Evolutionary conservation across 1,284 basidiomycete genomes (phyloP).

Genomic region (Ganoderma sinense): DNA sequence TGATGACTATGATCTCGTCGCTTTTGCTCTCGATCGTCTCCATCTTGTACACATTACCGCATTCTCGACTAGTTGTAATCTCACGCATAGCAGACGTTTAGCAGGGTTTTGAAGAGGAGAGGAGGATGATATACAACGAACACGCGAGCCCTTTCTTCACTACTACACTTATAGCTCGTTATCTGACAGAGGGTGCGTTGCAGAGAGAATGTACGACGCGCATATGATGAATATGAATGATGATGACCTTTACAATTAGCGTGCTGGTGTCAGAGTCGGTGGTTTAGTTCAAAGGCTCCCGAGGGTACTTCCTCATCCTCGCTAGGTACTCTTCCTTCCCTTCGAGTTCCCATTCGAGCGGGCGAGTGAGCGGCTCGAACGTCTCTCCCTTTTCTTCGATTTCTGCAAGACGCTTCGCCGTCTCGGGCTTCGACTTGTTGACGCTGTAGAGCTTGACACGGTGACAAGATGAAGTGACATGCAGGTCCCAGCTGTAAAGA

Average conservation of each 20-base stretch:
- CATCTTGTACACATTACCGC: slow-evolving; percentile 22
- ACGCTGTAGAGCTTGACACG: slow-evolving; percentile 63
- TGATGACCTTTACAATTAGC: slow-evolving; percentile 6
- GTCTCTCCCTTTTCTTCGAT: slow-evolving; percentile 48
- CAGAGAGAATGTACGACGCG: neutral
- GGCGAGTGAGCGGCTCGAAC: slow-evolving; percentile 50
- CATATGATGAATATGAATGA: slow-evolving; percentile 12
- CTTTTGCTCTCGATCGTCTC: slow-evolving; percentile 23
- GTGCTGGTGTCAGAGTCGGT: neutral
- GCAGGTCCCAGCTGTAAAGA: slow-evolving; percentile 56
- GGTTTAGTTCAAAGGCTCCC: slow-evolving; percentile 40
- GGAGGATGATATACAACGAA: neutral
- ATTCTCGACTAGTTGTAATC: slow-evolving; percentile 21
- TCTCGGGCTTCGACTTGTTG: slow-evolving; percentile 51
- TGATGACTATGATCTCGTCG: slow-evolving; percentile 24
- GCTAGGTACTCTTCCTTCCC: slow-evolving; percentile 46
- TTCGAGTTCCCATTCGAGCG: slow-evolving; percentile 51
- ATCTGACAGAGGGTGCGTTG: neutral
- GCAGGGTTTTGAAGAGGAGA: neutral
- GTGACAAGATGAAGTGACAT: slow-evolving; percentile 63
- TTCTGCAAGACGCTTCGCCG: slow-evolving; percentile 49
- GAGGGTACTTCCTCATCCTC: slow-evolving; percentile 43
- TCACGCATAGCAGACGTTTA: neutral
- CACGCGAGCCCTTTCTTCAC: neutral
- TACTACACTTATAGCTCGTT: slow-evolving; percentile 1